phyloP scores from a whole-genome alignment of 306 rosid species.

The Pterocarpus macrocarpus region DNA sequence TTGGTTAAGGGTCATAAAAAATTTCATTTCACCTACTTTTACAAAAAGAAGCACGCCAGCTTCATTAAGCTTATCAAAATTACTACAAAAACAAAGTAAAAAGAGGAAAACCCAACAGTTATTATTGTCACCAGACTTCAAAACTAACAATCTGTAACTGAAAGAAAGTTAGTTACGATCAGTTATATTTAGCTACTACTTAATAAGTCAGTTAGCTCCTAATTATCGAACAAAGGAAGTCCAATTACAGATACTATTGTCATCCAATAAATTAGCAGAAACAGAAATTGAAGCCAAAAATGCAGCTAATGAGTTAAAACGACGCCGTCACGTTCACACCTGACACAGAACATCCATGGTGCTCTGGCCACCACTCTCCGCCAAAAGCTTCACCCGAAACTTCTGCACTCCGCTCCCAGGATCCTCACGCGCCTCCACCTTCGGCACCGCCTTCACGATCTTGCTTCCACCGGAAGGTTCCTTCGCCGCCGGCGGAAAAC shows the following conservation, averaged over 20 bases:
- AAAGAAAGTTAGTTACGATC: too few relatives aligned
- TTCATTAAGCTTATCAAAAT: background rate
- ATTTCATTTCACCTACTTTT: conserved; percentile 8
- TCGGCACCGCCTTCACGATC: conserved; percentile 79
- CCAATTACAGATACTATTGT: background rate
- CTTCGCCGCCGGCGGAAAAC: conserved; percentile 52
- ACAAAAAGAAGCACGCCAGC: conserved; percentile 15
- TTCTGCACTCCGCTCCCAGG: conserved; percentile 70
- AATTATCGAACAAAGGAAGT: too few relatives aligned
- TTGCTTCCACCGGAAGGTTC: conserved; percentile 55
- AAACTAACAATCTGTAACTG: background rate
- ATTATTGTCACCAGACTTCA: background rate
- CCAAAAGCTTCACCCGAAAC: conserved; percentile 83
- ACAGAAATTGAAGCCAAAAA: background rate
- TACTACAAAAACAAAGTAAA: too few relatives aligned
- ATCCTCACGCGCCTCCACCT: conserved; percentile 67
- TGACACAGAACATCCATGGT: conserved; percentile 80
- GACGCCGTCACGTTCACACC: conserved; percentile 46
- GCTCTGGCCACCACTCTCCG: conserved; percentile 82
- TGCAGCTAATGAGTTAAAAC: background rate
- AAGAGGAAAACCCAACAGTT: background rate
- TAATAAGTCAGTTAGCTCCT: too few relatives aligned
- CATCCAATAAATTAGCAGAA: background rate
- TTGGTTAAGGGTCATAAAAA: background rate
- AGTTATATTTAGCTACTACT: too few relatives aligned